Percentiles rank a stretch among this genome's conserved stretches.
These are phyloP conservation scores for Aurantiochytrium sp. DNA, from an alignment of 108 stramenopile genomes.

Conservation along the genomic window DNA sequence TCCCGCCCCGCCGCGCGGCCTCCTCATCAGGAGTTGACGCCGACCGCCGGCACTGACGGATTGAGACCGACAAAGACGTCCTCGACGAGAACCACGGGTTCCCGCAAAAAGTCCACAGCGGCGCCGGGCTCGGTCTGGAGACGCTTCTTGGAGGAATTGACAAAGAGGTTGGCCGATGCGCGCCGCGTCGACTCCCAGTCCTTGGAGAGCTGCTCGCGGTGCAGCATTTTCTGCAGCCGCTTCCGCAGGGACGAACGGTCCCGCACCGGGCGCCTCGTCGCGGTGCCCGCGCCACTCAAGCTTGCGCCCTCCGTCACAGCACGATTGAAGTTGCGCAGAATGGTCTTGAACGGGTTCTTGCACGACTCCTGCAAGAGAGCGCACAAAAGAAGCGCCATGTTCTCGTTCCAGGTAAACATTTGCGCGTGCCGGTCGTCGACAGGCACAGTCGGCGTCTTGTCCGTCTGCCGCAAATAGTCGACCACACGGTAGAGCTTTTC, in stretches of 20 bases:
- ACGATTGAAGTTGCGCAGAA: slow-evolving; percentile 1
- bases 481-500: not conserved
- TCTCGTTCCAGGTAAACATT: slow-evolving; percentile 28
- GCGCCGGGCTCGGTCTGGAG: not conserved
- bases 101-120: not conserved
- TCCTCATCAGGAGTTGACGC: no score
- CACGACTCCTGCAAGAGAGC: not conserved
- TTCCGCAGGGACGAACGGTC: slow-evolving; percentile 9
- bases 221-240: slow-evolving; percentile 28
- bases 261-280: not conserved
- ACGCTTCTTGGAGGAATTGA: not conserved
- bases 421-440: not conserved
- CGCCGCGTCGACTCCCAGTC: not conserved
- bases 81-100: not conserved
- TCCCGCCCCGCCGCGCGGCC: no score
- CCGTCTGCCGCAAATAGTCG: not conserved
- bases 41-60: not conserved
- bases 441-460: not conserved
- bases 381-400: not conserved
- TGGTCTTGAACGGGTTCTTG: slow-evolving; percentile 25
- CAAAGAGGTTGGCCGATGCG: slow-evolving; percentile 3
- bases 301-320: not conserved
- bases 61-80: not conserved
- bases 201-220: not conserved
- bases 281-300: not conserved